A percentile compares a stretch with the other conserved stretches of the same genome.
phyloP scores from a whole-genome alignment of 2,329 filamentous ascomycete species.

The Colletotrichum sp. region DNA sequence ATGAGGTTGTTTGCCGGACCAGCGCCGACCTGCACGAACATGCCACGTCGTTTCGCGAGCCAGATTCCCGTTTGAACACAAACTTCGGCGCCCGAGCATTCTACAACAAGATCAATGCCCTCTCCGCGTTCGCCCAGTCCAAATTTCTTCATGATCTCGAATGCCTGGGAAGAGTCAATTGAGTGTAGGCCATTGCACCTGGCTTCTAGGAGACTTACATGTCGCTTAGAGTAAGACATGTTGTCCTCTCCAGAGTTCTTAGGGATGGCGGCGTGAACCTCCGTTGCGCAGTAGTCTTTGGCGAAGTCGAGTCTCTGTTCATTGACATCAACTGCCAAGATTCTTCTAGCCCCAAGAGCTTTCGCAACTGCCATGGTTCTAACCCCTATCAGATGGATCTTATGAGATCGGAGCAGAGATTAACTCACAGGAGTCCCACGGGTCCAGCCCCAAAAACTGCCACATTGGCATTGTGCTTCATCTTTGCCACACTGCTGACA shows the following conservation, averaged over 20 bases:
- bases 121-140: not conserved
- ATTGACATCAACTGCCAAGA: not conserved
- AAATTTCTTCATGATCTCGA: not conserved
- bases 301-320: not conserved
- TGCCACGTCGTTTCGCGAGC: not conserved
- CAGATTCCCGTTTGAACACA: not conserved
- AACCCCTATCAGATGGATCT: not conserved
- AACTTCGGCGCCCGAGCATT: not conserved
- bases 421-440: not conserved
- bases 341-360: not conserved
- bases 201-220: not conserved
- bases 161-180: not conserved
- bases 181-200: too few relatives aligned
- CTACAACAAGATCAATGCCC: not conserved
- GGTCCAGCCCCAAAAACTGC: not conserved
- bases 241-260: not conserved
- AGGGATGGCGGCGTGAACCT: not conserved
- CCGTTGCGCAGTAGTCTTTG: not conserved
- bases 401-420: not conserved
- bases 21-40: not conserved
- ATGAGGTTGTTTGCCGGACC: not conserved
- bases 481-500: not conserved
- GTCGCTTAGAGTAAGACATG: not conserved
- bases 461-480: not conserved
- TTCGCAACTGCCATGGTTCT: not conserved